Base-by-base conservation (phyloP, 768 basidiomycete genomes). In the Lactarius hatsudake region DNA sequence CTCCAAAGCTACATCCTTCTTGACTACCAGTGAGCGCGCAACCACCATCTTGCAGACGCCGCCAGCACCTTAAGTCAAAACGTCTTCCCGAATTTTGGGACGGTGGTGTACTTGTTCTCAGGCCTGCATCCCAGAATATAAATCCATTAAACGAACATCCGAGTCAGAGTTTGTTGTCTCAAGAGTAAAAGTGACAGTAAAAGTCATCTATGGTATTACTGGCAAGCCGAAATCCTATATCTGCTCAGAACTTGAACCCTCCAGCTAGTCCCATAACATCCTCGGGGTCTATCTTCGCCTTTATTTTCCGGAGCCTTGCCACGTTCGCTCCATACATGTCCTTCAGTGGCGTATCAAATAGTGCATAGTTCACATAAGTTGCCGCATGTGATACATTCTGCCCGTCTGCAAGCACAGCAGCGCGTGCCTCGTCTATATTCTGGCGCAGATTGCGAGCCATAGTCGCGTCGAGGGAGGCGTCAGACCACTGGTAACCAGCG, bases 361-460 rank as follows among this genome's bases (percentile, higher is more conserved):
- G 61, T n/a, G 67, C 69, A 20, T 73, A 68, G 36, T 73, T 73
- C n/a, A 20, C 34, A 23, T 73, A 73, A 13, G 18, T 7, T 3
- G 67, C 42, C 2, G 65, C 66, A 6, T 62, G 57, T 23, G 63
- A 61, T 34, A 63, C 23, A 36, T 68, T 45, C 51, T 73, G 72
- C 26, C 67, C 70, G 28, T 73, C 72, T 13, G 72, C 69, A 51
- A 61, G 8, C 5, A 72, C 72, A 3, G 59, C 69, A 10, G 42
- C 53, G 1, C n/a, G 38, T 3, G 65, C 2, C 3, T 43, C 12
- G 5, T 53, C 30, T 0, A 54, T 20, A 13, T 10, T n/a, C 12
- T 58, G 64, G 20, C 73, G 74, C 18, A 79, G 74, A 6, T 82
- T 80, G 26, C 76, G 48, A n/a, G 80, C 73, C 59, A 86, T 79